A percentile compares a stretch with the other conserved stretches of the same genome.
These are phyloP conservation scores for Daedaleopsis nitida DNA, from an alignment of 768 basidiomycete genomes.

Conservation along the genomic window DNA sequence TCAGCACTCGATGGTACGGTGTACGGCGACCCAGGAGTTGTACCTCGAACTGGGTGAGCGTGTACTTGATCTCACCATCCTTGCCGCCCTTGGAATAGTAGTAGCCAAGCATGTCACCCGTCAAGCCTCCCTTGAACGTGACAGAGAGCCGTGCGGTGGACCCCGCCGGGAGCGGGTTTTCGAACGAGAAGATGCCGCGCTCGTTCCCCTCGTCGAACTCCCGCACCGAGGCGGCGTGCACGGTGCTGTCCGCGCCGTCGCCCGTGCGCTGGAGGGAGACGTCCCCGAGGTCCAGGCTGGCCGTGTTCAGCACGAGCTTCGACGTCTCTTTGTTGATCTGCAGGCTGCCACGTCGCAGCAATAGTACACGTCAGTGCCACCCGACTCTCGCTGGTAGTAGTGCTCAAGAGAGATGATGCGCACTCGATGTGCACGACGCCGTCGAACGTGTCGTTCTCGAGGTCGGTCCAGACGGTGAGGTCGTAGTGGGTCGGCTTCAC, in stretches of 20 bases:
- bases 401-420: slow-evolving; percentile 24
- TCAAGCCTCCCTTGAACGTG: slow-evolving; percentile 68
- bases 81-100: slow-evolving; percentile 70
- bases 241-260: slow-evolving; percentile 43
- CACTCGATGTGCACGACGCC: slow-evolving; percentile 77
- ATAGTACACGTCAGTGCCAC: neutral
- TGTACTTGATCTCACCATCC: slow-evolving; percentile 67
- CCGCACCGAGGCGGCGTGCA: slow-evolving; percentile 47
- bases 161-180: slow-evolving; percentile 56
- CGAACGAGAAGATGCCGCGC: slow-evolving; percentile 65
- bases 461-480: slow-evolving; percentile 77
- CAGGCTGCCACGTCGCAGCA: slow-evolving; percentile 45
- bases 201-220: slow-evolving; percentile 64
- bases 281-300: slow-evolving; percentile 61
- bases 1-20: neutral
- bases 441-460: slow-evolving; percentile 71
- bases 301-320: slow-evolving; percentile 65
- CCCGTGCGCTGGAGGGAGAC: slow-evolving; percentile 43
- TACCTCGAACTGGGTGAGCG: slow-evolving; percentile 90
- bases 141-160: slow-evolving; percentile 73
- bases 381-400: too few relatives aligned
- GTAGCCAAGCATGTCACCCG: slow-evolving; percentile 79
- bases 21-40: neutral
- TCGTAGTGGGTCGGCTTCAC: slow-evolving; percentile 79
- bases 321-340: slow-evolving; percentile 65